Evolutionary conservation across 495 filamentous ascomycete species (phyloP).

Genomic region (Hypoxylon fragiforme): DNA sequence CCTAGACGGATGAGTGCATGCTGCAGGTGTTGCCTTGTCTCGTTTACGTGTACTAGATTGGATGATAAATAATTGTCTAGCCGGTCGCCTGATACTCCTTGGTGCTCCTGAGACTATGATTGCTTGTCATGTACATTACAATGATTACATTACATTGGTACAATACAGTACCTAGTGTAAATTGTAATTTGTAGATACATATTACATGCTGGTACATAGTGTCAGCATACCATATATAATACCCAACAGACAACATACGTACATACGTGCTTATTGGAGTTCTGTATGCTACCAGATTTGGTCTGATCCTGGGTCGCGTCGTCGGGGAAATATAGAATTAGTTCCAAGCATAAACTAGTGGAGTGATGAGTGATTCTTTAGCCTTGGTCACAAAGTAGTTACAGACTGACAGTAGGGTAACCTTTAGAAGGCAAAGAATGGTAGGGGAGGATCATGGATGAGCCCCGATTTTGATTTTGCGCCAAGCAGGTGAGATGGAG

Average conservation of each 20-base stretch:
- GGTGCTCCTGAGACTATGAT: neutral
- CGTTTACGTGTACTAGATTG: constrained; percentile 26
- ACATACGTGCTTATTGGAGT: no score
- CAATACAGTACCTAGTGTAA: no score
- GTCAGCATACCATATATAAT: no score
- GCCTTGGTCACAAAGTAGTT: neutral
- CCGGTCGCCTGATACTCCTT: constrained; percentile 8
- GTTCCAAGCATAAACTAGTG: constrained; percentile 3
- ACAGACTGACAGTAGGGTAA: no score
- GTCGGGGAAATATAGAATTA: constrained; percentile 11
- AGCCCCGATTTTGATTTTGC: constrained; percentile 15
- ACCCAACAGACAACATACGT: no score
- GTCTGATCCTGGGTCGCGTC: constrained; percentile 1
- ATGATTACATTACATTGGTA: no score
- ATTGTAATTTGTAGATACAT: no score
- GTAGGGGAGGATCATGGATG: constrained; percentile 5
- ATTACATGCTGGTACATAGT: no score
- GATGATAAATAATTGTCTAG: constrained; percentile 25
- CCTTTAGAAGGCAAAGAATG: no score
- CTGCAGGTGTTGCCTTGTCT: constrained; percentile 30
- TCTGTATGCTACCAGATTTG: no score
- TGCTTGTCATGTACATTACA: constrained; percentile 3
- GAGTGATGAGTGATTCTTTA: constrained; percentile 4
- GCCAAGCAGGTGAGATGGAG: constrained; percentile 21
- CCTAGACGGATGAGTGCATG: constrained; percentile 28